Percentiles rank a stretch among this genome's conserved stretches.
Evolutionary conservation across 2,329 filamentous ascomycete species (phyloP).

Genomic region (Fusarium clavum): DNA sequence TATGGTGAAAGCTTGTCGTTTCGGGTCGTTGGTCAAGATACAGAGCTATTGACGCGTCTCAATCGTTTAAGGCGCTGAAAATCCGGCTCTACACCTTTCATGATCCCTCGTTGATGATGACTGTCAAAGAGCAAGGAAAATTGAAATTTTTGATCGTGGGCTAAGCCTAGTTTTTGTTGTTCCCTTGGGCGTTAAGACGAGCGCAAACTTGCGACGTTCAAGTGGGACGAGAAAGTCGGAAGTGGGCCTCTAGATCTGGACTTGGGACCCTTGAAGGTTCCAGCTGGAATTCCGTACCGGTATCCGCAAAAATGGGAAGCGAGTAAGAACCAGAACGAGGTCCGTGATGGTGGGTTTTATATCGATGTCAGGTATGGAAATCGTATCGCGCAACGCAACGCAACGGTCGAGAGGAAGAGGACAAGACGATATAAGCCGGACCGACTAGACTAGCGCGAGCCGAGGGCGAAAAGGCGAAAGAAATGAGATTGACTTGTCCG

Average conservation of each 20-base stretch:
- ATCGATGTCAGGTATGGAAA: slow-evolving; percentile 12
- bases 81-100: slow-evolving; percentile 44
- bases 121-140: slow-evolving; percentile 2
- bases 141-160: slow-evolving; percentile 26
- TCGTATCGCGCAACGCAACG: slow-evolving; percentile 13
- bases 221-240: slow-evolving; percentile 40
- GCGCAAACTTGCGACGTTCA: slow-evolving; percentile 41
- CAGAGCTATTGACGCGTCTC: slow-evolving; percentile 42
- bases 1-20: not conserved
- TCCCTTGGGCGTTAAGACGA: slow-evolving; percentile 32
- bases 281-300: slow-evolving; percentile 1
- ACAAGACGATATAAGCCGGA: slow-evolving; percentile 29
- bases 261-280: slow-evolving; percentile 33
- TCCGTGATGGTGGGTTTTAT: slow-evolving; percentile 19
- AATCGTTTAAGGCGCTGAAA: slow-evolving; percentile 46
- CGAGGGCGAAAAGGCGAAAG: slow-evolving; percentile 7
- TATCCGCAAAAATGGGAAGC: not conserved
- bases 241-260: slow-evolving; percentile 44
- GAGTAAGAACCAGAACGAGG: slow-evolving; percentile 11
- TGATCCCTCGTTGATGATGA: slow-evolving; percentile 43
- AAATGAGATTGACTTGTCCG: slow-evolving; percentile 9
- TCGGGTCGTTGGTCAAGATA: slow-evolving; percentile 38
- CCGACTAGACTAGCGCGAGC: slow-evolving; percentile 34
- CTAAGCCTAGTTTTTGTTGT: slow-evolving; percentile 35
- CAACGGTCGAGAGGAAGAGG: slow-evolving; percentile 33